phyloP scores from a whole-genome alignment of 768 basidiomycete species.

The Lyophyllum decastes region DNA sequence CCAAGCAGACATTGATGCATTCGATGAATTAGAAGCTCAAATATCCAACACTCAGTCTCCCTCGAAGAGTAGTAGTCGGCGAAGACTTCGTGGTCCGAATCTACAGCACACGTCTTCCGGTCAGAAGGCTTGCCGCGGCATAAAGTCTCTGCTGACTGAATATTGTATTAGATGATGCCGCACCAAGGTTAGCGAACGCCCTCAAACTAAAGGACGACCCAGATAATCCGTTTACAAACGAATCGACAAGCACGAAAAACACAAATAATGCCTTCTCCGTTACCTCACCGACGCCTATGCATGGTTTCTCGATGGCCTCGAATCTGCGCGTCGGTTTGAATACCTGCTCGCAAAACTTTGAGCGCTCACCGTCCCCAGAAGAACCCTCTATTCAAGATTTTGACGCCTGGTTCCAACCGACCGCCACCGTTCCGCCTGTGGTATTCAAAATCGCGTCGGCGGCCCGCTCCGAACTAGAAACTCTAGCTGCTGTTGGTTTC shows the following conservation, averaged over 20 bases:
- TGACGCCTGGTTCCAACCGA: conserved; percentile 52
- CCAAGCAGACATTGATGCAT: conserved; percentile 55
- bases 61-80: conserved; percentile 4
- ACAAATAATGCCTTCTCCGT: conserved; percentile 6
- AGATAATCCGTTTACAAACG: conserved; percentile 42
- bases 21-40: conserved; percentile 55
- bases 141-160: neutral
- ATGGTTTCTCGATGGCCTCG: conserved; percentile 31
- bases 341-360: conserved; percentile 13
- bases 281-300: conserved; percentile 16
- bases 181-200: neutral
- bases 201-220: conserved; percentile 33
- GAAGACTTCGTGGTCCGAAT: neutral
- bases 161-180: neutral
- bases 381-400: conserved; percentile 40
- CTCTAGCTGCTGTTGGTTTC: conserved; percentile 24
- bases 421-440: conserved; percentile 23
- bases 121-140: conserved; percentile 2
- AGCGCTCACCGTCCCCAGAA: conserved; percentile 42
- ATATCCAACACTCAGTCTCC: conserved; percentile 15
- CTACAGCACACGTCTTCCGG: neutral
- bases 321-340: conserved; percentile 13
- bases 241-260: neutral
- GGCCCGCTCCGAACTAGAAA: conserved; percentile 12
- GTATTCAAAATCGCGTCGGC: conserved; percentile 40